Base-by-base conservation (phyloP, 768 basidiomycete species). In the Scleroderma bovista region DNA sequence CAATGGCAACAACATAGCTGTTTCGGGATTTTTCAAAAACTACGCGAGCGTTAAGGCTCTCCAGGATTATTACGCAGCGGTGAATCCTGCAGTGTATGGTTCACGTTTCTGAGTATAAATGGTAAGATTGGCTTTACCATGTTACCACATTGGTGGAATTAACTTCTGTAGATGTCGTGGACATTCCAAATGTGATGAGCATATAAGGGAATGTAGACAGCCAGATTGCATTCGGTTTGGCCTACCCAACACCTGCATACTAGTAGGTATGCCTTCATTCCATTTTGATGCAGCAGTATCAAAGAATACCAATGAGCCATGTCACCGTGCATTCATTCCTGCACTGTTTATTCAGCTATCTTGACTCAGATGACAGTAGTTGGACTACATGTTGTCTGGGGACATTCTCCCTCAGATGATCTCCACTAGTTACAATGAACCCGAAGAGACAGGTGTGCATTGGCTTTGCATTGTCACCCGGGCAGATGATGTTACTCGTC, bases 181-280 rank as follows among this genome's bases (percentile, higher is more conserved):
- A 67, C 50, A 85, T 74, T 51, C 85, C 88, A 60, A 78, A 55
- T 41, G 39, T 15, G 79, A 85, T 16, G 84, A 85, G 1, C n/a
- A 58, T 50, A 4, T 88, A 90, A 61, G 86, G 84, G 3, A 74
- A 83, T 53, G 65, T 88, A 23, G 85, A 88, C 53, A 75, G 76
- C 3, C 84, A 87, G 57, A 83, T 80, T 61, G 83, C 77, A 1
- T 82, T 77, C 51, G 86, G 86, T n/a, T 48, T 88, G 22, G 71
- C 81, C 4, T 76, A 75, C 59, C 85, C 85, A 1, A 84, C 77
- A 6, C 77, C 77, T 3, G 70, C 68, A 7, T 79, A 75, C 4
- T 82, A 81, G 55, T 86, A 71, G 85, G 86, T 4, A 53, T 69
- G 5, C 82, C 84, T 2, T 82, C 81, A 17, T 85, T 77, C 63